Evolutionary conservation across 1,284 basidiomycete species (phyloP), one percentile per base, ranked within the genome.

Genomic region (Bondarzewia mesenterica): DNA sequence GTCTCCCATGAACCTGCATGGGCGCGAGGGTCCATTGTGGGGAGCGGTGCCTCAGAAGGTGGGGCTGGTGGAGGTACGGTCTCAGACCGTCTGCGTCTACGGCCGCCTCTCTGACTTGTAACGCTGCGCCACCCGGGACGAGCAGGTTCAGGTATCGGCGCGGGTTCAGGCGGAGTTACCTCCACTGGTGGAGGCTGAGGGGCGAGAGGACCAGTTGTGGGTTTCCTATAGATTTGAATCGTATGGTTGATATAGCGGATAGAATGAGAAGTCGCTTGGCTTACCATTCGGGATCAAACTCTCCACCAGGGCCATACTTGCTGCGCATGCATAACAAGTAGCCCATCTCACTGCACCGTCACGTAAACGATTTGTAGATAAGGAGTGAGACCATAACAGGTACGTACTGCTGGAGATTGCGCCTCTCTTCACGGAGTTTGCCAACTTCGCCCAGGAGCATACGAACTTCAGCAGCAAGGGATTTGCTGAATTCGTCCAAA

Each of bases 401-500:
- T 29, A 75, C 84, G 47, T 63, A 89, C 85, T 80, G 77, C 66
- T 87, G 82, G 25, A 87, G 67, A 25, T 72, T 75, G 29, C 84
- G 75, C 57, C 79, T 74, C 59, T 89, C 82, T 60, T 87, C 83
- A 20, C 84, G 78, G 38, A 89, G 66, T 55, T 82, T 85, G 35
- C 85, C 84, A 22, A 89, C 86, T 66, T 89, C 86, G 29, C 72
- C 76, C 7, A 89, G 72, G 8, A 89, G 71, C 70, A 85, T 82
- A 23, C 84, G 77, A 5, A 89, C 85, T 64, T 89, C 86, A n/a
- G 74, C 71, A 5, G 87, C 84, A 40, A 89, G 65, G 2, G 85
- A 82, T 60, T 80, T 85, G 62, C 84, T 88, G 64, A 89, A 89
- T 49, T 89, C 85, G 53, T 88, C 84, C 16, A 89, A 71, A 58